Base-by-base conservation (phyloP, 768 basidiomycete genomes). In the Russula ochroleuca region DNA sequence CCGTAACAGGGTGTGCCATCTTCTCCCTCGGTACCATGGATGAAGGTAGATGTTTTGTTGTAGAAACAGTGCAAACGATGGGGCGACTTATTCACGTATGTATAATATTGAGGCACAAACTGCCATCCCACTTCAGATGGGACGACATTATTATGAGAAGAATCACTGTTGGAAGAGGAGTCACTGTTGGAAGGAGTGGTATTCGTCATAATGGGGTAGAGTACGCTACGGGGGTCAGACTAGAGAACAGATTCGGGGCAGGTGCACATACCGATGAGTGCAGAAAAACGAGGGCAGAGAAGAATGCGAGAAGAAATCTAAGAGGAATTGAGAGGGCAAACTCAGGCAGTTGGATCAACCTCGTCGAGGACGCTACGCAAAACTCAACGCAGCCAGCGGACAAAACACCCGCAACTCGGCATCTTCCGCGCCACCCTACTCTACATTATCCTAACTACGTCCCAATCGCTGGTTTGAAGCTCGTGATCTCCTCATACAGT, bases 31-130 rank as follows among this genome's bases (percentile, higher is more conserved):
- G 90, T 92, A 62, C 94, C 94, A 77, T 98, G 97, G 75, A 91
- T 88, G 78, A 98, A 95, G 69, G 95, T 97, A 53, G 94, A 97
- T 72, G 84, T 85, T 85, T 98, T 98, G 75, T 88, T 97, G 83
- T 98, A 98, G 81, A 98, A 98, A 78, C 94, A 94, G 78, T 99
- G 97, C 70, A 98, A 85, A 76, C 94, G 90, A 78, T 90, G 81
- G 72, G 96, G 96, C 67, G 94, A 87, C 79, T 97, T 94, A 85
- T 98, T 97, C 75, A 99, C 90, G 81, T 92, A 96, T 71, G 92
- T 96, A 80, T 99, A 99, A 80, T 98, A 98, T 78, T 99, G 95
- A 54, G 94, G 93, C 70, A 97, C 94, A 79, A 98, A 98, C 78
- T 98, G 94, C 94, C 94, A 98, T 78, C 95, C 94, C 73, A 98